These are phyloP conservation scores for Otatea glauca DNA, from an alignment of 176 grass and related monocot species.

Conservation along the genomic window DNA sequence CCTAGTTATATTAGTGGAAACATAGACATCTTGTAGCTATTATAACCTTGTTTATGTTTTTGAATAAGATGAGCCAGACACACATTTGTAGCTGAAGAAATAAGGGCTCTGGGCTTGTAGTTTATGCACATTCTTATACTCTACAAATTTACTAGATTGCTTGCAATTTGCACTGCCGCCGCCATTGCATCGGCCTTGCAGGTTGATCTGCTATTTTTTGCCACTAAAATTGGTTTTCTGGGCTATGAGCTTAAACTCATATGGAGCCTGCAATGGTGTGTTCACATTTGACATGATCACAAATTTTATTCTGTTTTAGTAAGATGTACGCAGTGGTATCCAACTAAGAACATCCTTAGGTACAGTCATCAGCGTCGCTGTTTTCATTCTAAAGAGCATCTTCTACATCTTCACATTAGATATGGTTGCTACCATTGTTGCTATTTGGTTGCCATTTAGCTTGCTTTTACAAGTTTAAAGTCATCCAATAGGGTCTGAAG, in stretches of 20 bases:
- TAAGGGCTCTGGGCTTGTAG: neutral
- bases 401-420: neutral
- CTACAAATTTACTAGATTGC: neutral
- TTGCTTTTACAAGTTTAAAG: conserved; percentile 31
- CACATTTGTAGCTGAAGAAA: conserved; percentile 20
- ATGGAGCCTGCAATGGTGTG: conserved; percentile 10
- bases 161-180: neutral
- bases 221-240: neutral
- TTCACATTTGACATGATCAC: neutral
- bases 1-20: neutral
- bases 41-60: conserved; percentile 15
- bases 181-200: neutral
- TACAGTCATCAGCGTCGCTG: neutral
- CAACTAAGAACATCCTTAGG: neutral
- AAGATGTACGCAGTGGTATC: neutral
- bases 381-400: neutral
- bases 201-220: neutral
- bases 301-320: neutral
- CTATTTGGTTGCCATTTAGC: neutral
- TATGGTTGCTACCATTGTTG: conserved; percentile 10
- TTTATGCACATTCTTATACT: conserved; percentile 7
- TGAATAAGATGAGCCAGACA: conserved; percentile 1
- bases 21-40: neutral
- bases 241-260: neutral
- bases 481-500: conserved; percentile 66